A percentile compares a stretch with the other conserved stretches of the same genome.
phyloP scores from a whole-genome alignment of 768 basidiomycete genomes.

The Mycena galopus region DNA sequence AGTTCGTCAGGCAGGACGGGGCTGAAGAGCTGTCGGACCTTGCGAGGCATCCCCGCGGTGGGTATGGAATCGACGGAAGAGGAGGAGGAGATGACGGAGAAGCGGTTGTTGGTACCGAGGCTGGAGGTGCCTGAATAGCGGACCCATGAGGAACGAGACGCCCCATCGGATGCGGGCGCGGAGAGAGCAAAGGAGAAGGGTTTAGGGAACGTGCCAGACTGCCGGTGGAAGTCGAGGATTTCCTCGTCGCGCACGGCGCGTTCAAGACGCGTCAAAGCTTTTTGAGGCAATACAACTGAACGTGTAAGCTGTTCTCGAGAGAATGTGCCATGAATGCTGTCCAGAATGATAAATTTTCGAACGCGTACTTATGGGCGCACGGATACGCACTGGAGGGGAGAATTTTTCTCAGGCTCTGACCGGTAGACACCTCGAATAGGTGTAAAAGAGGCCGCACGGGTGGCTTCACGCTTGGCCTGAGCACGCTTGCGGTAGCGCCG shows the following conservation, averaged over 20 bases:
- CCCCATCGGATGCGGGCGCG: conserved; percentile 36
- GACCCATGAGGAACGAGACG: conserved; percentile 43
- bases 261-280: conserved; percentile 53
- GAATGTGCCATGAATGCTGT: conserved; percentile 42
- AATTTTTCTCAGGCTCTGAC: conserved; percentile 39
- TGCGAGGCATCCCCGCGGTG: conserved; percentile 56
- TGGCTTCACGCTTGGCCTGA: conserved; percentile 50
- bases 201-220: conserved; percentile 57
- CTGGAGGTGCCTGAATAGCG: conserved; percentile 49
- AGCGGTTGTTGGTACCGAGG: conserved; percentile 44
- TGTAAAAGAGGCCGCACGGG: conserved; percentile 58
- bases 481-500: conserved; percentile 57
- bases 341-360: not conserved
- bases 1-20: conserved; percentile 85
- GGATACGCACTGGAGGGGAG: conserved; percentile 39
- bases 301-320: conserved; percentile 59
- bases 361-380: not conserved
- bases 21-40: conserved; percentile 74
- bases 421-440: conserved; percentile 62
- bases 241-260: conserved; percentile 52
- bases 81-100: conserved; percentile 54
- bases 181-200: conserved; percentile 58
- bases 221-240: conserved; percentile 58
- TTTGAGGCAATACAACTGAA: conserved; percentile 67
- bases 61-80: conserved; percentile 51